Percentiles rank a stretch among this genome's conserved stretches.
These are phyloP conservation scores for Neurospora sp. DNA, from an alignment of 495 filamentous ascomycete genomes.

Conservation along the genomic window DNA sequence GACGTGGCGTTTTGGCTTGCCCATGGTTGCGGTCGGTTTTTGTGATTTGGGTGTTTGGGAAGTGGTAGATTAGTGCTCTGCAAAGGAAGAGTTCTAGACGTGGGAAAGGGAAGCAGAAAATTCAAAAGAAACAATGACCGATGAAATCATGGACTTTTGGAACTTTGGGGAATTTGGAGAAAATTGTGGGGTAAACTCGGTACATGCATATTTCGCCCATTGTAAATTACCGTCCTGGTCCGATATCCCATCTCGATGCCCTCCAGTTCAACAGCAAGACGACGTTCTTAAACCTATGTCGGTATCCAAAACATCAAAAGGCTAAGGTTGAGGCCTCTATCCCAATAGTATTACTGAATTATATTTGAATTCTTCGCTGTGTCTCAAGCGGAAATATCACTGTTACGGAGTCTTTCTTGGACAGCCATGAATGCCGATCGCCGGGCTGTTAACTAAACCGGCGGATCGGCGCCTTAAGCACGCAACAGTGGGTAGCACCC, in stretches of 20 bases:
- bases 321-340: too few relatives aligned
- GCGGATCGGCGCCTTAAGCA: neutral
- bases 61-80: neutral
- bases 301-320: too few relatives aligned
- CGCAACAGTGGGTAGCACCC: neutral
- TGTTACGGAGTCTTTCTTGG: too few relatives aligned
- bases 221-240: neutral
- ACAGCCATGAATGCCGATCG: neutral
- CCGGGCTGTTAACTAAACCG: neutral
- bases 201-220: neutral
- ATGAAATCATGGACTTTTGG: neutral
- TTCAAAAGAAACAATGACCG: neutral
- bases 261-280: too few relatives aligned
- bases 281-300: too few relatives aligned
- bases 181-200: neutral
- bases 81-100: neutral
- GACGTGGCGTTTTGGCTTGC: conserved; percentile 62
- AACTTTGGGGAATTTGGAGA: neutral
- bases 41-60: neutral
- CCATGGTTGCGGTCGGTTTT: conserved; percentile 39
- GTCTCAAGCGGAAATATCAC: too few relatives aligned
- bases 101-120: neutral
- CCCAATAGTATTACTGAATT: too few relatives aligned
- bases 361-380: too few relatives aligned
- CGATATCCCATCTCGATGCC: neutral